Evolutionary conservation across 371 early-diverging fungal species (phyloP).

Genomic region (Mucor lusitanicus): DNA sequence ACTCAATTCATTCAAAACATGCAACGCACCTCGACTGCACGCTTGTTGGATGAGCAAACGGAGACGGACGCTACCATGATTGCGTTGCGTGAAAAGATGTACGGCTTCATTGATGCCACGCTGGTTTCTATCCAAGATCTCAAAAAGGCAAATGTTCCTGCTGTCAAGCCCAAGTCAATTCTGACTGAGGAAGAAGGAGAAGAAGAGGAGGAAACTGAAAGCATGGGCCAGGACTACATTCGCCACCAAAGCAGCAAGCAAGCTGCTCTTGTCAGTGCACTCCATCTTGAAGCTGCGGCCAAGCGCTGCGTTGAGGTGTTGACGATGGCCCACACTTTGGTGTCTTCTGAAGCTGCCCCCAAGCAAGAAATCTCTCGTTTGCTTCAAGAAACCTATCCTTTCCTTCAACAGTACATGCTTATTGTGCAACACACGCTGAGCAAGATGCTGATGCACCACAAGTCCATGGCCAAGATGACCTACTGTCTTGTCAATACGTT

Average conservation of each 20-base stretch:
- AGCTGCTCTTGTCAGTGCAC: slow-evolving; percentile 26
- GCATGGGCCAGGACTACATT: slow-evolving; percentile 59
- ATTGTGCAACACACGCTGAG: slow-evolving; percentile 61
- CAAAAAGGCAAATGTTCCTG: slow-evolving; percentile 27
- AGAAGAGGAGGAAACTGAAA: slow-evolving; percentile 50
- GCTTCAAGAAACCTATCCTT: slow-evolving; percentile 56
- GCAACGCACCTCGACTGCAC: not conserved
- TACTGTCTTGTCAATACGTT: slow-evolving; percentile 75
- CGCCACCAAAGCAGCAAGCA: slow-evolving; percentile 35
- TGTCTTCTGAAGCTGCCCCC: not conserved
- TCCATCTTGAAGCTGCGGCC: slow-evolving; percentile 43
- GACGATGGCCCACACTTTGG: slow-evolving; percentile 24
- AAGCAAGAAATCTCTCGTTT: slow-evolving; percentile 27
- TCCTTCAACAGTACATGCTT: slow-evolving; percentile 71
- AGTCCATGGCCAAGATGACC: slow-evolving; percentile 64
- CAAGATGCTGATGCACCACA: slow-evolving; percentile 70
- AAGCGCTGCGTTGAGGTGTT: slow-evolving; percentile 41
- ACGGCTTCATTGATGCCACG: slow-evolving; percentile 38
- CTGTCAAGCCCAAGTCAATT: not conserved
- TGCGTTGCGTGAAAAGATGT: slow-evolving; percentile 34
- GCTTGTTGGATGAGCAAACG: not conserved
- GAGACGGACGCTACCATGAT: not conserved
- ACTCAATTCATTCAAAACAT: slow-evolving; percentile 18
- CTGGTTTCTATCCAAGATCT: slow-evolving; percentile 49
- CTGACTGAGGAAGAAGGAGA: slow-evolving; percentile 19